Evolutionary conservation across 2,329 filamentous ascomycete genomes (phyloP).

Genomic region (Teratosphaeria zuluensis): DNA sequence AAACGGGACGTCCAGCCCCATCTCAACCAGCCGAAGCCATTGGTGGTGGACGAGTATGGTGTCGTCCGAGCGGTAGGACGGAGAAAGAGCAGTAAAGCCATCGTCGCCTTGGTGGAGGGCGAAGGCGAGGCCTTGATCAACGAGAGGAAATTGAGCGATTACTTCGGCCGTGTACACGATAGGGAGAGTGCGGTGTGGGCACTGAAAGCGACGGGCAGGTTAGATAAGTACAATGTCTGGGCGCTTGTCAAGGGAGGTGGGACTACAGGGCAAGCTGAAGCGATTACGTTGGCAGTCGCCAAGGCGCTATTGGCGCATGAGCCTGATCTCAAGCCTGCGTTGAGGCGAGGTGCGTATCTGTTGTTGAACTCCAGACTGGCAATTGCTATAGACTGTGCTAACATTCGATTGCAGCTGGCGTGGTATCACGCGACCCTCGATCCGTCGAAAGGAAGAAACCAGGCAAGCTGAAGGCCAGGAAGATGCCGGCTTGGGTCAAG

Average conservation of each 20-base stretch:
- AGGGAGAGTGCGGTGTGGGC: conserved; percentile 92
- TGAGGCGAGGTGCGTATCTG: conserved; percentile 69
- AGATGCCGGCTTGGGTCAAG: conserved; percentile 98
- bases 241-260: conserved; percentile 76
- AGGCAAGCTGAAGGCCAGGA: conserved; percentile 90
- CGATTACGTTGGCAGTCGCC: conserved; percentile 78
- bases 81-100: conserved; percentile 78
- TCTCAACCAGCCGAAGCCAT: conserved; percentile 52
- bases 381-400: conserved; percentile 24
- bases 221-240: conserved; percentile 98
- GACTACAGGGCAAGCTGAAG: conserved; percentile 90
- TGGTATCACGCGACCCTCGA: conserved; percentile 81
- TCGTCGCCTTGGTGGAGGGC: conserved; percentile 83
- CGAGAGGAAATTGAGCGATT: conserved; percentile 70
- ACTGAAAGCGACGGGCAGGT: conserved; percentile 66
- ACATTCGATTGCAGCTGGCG: conserved; percentile 62
- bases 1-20: conserved; percentile 65
- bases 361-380: not conserved
- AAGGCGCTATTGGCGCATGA: conserved; percentile 86
- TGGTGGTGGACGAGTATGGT: conserved; percentile 64
- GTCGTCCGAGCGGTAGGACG: conserved; percentile 71
- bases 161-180: conserved; percentile 83
- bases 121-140: conserved; percentile 86
- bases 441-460: conserved; percentile 97
- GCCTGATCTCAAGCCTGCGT: conserved; percentile 75